Evolutionary conservation across 148 eudicot genomes (phyloP), one percentile per base, ranked within the genome.

Genomic region (Nepenthes gracilis): DNA sequence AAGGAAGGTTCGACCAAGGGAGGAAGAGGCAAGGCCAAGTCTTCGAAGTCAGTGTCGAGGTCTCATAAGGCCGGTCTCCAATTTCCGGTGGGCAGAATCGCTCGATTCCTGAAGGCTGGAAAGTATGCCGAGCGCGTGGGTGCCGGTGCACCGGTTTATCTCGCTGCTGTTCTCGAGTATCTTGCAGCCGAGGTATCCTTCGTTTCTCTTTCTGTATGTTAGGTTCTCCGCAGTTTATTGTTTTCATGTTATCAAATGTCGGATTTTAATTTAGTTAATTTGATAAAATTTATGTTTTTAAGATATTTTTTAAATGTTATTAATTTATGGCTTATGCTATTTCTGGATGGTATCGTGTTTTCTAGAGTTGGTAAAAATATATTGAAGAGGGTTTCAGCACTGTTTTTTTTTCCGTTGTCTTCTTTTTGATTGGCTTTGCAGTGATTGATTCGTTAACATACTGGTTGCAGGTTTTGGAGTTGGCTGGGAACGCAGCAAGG

Each of bases 71-170:
- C 67, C 50, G 67, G 67, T 23, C 51, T 64, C 12, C 67, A 64
- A 52, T 64, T 64, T 33, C 60, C 66, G 12, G 66, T 63, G 33
- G 66, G 66, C 1, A 53, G 66, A 15, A 63, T 63, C 47, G 66
- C 66, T 2, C 40, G 66, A 9, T 63, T 63, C 43, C 66, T 63
- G 15, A 63, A 53, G 66, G 43, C 55, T 45, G 57, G 58, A 6
- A 63, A 63, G 48, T 63, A 63, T 5, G 66, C 66, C 9, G 57
- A 63, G 57, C 66, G 66, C 15, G 66, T 63, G 8, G 66, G 66
- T 15, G 66, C 58, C 35, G 66, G 66, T 38, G 66, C 66, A 38
- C 67, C 67, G 10, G 67, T 64, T 34, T 64, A 64, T 33, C 67
- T 64, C 36, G 54, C 67, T 13, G 67, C 60, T 8, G 67, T 64